A percentile compares a stretch with the other conserved stretches of the same genome.
Conservation (phyloP, 148 eudicot genomes). For the Camellia lanceoleosa region DNA sequence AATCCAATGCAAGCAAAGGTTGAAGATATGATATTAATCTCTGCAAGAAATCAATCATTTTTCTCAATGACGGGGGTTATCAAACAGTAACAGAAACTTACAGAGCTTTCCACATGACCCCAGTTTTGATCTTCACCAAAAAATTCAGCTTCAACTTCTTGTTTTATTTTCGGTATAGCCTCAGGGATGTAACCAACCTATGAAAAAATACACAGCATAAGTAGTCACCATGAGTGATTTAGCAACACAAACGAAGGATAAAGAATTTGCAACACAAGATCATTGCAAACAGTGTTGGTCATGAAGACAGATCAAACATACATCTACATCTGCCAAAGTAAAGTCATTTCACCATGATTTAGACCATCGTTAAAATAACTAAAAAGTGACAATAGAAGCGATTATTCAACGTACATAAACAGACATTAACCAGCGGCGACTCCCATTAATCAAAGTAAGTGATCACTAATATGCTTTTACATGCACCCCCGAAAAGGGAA, state of each 20-base stretch:
- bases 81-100: conserved; percentile 24
- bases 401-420: neutral
- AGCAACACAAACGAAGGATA: neutral
- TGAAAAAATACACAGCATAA: neutral
- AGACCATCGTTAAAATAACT: neutral
- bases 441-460: neutral
- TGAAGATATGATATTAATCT: neutral
- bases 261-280: neutral
- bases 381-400: neutral
- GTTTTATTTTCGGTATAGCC: conserved; percentile 62
- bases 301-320: neutral
- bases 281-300: neutral
- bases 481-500: neutral
- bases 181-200: conserved; percentile 60
- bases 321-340: no score
- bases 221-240: neutral
- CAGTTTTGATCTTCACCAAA: conserved; percentile 70
- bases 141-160: conserved; percentile 74
- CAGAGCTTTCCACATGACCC: conserved; percentile 70
- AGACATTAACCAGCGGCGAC: no score
- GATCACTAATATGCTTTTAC: neutral
- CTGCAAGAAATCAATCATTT: neutral
- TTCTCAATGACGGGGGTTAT: neutral
- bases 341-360: neutral
- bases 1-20: neutral